A percentile compares a stretch with the other conserved stretches of the same genome.
Conservation (phyloP, 1,284 basidiomycete species). For the Naganishia sp. region DNA sequence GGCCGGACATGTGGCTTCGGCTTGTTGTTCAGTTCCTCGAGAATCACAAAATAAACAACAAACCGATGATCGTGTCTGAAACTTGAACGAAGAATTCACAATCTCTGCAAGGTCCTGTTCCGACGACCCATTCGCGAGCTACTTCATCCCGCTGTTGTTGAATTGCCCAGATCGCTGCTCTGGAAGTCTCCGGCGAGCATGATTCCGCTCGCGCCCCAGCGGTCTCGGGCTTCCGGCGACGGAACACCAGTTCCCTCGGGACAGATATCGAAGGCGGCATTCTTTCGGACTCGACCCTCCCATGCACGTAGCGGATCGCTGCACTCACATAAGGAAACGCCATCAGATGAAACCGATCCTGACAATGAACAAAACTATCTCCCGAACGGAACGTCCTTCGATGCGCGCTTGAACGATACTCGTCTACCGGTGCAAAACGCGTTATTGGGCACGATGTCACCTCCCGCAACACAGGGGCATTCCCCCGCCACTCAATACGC, state of each 20-base stretch:
- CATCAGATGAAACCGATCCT: background rate
- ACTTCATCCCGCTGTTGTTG: background rate
- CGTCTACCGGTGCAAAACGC: slow-evolving; percentile 11
- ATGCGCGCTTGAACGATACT: background rate
- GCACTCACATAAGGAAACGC: background rate
- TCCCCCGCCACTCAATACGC: slow-evolving; percentile 6
- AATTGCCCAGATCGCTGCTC: background rate
- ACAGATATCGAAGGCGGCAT: slow-evolving; percentile 31
- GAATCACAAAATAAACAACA: slow-evolving; percentile 14
- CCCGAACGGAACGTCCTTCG: background rate
- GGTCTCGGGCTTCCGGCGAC: slow-evolving; percentile 8
- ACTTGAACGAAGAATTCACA: background rate
- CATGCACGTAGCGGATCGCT: background rate
- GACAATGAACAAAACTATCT: background rate
- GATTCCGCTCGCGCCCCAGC: slow-evolving; percentile 24
- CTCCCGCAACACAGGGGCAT: slow-evolving; percentile 19
- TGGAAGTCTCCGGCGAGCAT: background rate
- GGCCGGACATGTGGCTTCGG: slow-evolving; percentile 3
- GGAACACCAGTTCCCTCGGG: slow-evolving; percentile 7
- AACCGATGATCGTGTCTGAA: background rate
- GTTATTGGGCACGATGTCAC: slow-evolving; percentile 19
- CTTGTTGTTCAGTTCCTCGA: background rate
- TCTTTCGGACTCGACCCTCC: slow-evolving; percentile 28
- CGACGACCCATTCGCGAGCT: background rate
- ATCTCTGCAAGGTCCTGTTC: background rate